Conservation (phyloP, 2,329 filamentous ascomycete species). For the Thyridium curvatum region DNA sequence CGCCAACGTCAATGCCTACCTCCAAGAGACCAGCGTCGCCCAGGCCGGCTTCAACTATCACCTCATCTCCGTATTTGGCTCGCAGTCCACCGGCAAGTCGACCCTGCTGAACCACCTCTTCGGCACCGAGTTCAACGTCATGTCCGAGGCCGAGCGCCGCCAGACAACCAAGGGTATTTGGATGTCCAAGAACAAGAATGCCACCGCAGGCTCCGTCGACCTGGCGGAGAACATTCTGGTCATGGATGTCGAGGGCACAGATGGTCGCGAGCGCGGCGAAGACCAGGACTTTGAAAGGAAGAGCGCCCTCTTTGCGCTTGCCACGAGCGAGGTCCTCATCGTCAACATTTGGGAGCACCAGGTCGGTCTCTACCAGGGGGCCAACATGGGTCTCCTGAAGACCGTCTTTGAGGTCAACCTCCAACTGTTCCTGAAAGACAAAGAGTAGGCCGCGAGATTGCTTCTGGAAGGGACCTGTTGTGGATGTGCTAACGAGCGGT, state of each 20-base stretch:
- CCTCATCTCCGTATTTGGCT: constrained; percentile 97
- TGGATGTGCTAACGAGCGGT: constrained; percentile 8
- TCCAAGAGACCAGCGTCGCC: constrained; percentile 72
- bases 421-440: constrained; percentile 93
- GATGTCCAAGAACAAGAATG: constrained; percentile 94
- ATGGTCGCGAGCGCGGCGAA: constrained; percentile 91
- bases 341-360: constrained; percentile 99
- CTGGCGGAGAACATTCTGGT: constrained; percentile 99
- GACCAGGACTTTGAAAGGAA: constrained; percentile 99
- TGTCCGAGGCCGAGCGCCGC: constrained; percentile 88
- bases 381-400: constrained; percentile 97
- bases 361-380: constrained; percentile 94
- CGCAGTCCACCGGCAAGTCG: constrained; percentile 97
- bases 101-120: constrained; percentile 95
- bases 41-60: constrained; percentile 98
- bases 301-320: constrained; percentile 92
- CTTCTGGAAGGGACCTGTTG: not conserved
- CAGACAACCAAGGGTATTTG: constrained; percentile 99
- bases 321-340: constrained; percentile 95
- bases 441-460: constrained; percentile 56
- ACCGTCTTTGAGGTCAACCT: constrained; percentile 99
- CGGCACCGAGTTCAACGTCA: constrained; percentile 92
- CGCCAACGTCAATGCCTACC: constrained; percentile 72
- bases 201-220: constrained; percentile 39
- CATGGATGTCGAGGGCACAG: constrained; percentile 98